Base-by-base conservation (phyloP, 805 yeast species). In the Ogataea glucozyma region DNA sequence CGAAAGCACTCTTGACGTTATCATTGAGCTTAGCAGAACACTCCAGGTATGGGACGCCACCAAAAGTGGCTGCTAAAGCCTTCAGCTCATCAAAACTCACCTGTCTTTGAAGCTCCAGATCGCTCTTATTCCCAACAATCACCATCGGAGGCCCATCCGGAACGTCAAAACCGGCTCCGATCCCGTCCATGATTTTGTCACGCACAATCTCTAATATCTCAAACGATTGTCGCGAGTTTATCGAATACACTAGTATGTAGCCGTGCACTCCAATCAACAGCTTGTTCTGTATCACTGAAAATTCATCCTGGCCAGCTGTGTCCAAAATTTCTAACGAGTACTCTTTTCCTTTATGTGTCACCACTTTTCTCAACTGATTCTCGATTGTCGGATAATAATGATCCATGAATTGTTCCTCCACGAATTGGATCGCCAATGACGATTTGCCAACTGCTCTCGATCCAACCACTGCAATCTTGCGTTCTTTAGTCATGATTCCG, bases 301-400 rank as follows among this genome's bases (percentile, higher is more conserved):
- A 86, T 68, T 88, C 96, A 64, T 88, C 96, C 68, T 88, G 95
- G 6, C 97, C 97, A 1, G 96, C 96, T 0, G 97, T 89, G 59
- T 89, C 97, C 47, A 88, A 69, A 41, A 89, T 85, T 61, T 88
- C 96, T 19, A 90, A 78, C 40, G 82, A 81, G 60, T 85, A 89
- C 41, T 83, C 86, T 53, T 81, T 83, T 48, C 84, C 85, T 47
- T 84, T 78, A 62, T 83, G 78, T 45, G 72, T 73, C 57, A 88
- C 73, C 26, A 74, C 72, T 60, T 85, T 88, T 58, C 81, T 73
- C 64, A 85, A 86, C 64, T 85, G 90, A 64, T 86, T 88, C 61
- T 88, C 95, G 48, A 87, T 86, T 5, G 97, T 89, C 22, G 97
- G 97, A 63, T 88, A 89, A 65, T 89, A 88, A 24, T 84, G 75